A percentile compares a stretch with the other conserved stretches of the same genome.
Conservation (phyloP, 2,329 filamentous ascomycete species). For the Aulographum hederae region DNA sequence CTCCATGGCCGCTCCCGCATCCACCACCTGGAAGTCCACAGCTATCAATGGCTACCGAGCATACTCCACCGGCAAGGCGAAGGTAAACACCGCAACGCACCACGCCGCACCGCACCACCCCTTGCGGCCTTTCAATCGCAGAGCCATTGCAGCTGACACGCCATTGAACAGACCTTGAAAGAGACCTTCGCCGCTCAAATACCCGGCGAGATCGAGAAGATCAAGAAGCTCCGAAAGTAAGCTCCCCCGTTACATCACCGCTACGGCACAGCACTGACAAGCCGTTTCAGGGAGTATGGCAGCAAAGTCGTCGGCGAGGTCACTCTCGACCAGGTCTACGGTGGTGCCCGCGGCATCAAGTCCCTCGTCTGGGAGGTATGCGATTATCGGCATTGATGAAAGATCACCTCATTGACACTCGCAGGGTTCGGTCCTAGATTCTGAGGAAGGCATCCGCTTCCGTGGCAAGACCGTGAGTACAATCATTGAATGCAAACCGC, state of each 20-base stretch:
- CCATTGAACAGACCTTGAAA: conserved; percentile 62
- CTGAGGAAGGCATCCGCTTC: conserved; percentile 98
- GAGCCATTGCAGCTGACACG: conserved; percentile 8
- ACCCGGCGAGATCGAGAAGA: conserved; percentile 93
- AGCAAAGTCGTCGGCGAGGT: conserved; percentile 94
- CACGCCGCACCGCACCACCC: conserved; percentile 5
- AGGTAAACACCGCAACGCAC: conserved; percentile 38
- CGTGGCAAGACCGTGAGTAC: conserved; percentile 68
- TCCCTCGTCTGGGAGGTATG: conserved; percentile 83
- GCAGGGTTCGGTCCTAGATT: conserved; percentile 80
- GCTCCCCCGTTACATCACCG: conserved; percentile 15
- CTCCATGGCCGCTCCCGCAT: conserved; percentile 45
- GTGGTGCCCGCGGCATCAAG: conserved; percentile 98
- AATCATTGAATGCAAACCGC: too few species aligned
- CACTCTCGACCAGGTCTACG: conserved; percentile 98
- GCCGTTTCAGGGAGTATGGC: conserved; percentile 57
- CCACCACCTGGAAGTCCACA: conserved; percentile 44
- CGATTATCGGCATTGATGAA: conserved; percentile 7
- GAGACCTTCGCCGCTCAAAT: conserved; percentile 94
- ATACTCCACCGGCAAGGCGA: conserved; percentile 77
- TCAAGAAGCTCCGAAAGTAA: conserved; percentile 96
- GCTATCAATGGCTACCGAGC: conserved; percentile 71
- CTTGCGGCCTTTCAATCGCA: conserved; percentile 4
- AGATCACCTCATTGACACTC: conserved; percentile 8
- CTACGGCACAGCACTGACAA: conserved; percentile 2